Conservation (phyloP, 208 protist species). For the Trichomonas vaginalis region DNA sequence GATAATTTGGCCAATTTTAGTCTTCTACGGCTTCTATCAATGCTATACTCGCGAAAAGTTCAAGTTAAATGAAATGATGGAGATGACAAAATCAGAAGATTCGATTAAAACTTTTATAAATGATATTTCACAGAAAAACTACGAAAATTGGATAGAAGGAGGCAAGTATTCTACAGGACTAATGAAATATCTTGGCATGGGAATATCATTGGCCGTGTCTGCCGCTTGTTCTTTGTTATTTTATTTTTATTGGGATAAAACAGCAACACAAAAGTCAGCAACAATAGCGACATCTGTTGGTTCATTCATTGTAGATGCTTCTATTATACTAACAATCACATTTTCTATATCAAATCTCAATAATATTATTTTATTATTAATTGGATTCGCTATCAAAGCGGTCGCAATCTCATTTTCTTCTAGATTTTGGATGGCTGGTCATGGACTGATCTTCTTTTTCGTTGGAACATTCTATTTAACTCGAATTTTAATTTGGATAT, state of each 20-base stretch:
- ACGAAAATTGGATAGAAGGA: not conserved
- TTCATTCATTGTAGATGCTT: not conserved
- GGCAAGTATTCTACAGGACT: not conserved
- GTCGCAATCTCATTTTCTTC: not conserved
- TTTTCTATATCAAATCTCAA: not conserved
- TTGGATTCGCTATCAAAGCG: not conserved
- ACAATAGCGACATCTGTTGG: not conserved
- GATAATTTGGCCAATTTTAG: not conserved
- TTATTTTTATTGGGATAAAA: not conserved
- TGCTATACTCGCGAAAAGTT: not conserved
- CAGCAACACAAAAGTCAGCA: not conserved
- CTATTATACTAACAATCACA: not conserved
- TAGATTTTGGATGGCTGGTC: not conserved
- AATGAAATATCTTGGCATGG: not conserved
- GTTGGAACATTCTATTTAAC: not conserved
- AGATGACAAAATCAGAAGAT: not conserved
- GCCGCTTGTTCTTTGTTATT: not conserved
- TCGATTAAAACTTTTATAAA: not conserved
- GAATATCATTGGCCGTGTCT: not conserved
- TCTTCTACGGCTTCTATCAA: not conserved
- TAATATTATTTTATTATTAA: not conserved
- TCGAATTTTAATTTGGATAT: not conserved
- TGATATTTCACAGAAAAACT: not conserved
- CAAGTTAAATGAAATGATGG: not conserved
- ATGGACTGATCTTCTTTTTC: not conserved